phyloP scores from a whole-genome alignment of 2,329 filamentous ascomycete species.

The Tothia fuscella region DNA sequence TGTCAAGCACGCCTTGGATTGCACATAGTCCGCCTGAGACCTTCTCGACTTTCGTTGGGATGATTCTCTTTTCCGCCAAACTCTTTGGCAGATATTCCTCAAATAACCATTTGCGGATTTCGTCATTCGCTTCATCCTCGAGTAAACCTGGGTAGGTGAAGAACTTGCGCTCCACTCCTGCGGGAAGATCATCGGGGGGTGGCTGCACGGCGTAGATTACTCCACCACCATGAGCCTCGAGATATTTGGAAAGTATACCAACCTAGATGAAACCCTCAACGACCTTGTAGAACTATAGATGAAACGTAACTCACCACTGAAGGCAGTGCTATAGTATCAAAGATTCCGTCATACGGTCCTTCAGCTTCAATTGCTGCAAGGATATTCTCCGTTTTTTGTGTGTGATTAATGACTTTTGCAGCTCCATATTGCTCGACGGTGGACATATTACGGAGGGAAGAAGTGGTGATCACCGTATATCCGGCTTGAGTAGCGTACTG shows the following conservation, averaged over 20 bases:
- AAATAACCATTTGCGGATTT: conserved; percentile 15
- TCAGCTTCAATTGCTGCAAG: conserved; percentile 15
- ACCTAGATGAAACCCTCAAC: too few species aligned
- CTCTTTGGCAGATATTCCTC: conserved; percentile 17
- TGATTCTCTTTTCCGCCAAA: conserved; percentile 11
- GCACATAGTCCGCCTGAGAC: background rate
- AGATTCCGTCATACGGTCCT: conserved; percentile 19
- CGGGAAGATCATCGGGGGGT: conserved; percentile 12
- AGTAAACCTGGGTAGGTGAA: background rate
- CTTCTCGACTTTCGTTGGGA: background rate
- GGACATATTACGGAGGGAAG: conserved; percentile 20
- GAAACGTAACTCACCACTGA: too few species aligned
- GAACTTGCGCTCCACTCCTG: background rate
- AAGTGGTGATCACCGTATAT: conserved; percentile 24
- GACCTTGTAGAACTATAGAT: too few species aligned
- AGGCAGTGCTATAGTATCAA: conserved; percentile 21
- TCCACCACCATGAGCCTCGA: conserved; percentile 16
- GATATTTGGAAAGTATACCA: conserved; percentile 17
- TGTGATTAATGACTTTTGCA: background rate
- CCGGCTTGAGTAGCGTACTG: conserved; percentile 19
- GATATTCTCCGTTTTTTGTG: conserved; percentile 13
- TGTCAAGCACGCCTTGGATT: background rate
- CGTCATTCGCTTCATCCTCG: background rate
- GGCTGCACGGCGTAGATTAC: conserved; percentile 17
- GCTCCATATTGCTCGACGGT: conserved; percentile 15